Evolutionary conservation across 768 basidiomycete genomes (phyloP), one percentile per base, ranked within the genome.

Genomic region (Calocybe indica): DNA sequence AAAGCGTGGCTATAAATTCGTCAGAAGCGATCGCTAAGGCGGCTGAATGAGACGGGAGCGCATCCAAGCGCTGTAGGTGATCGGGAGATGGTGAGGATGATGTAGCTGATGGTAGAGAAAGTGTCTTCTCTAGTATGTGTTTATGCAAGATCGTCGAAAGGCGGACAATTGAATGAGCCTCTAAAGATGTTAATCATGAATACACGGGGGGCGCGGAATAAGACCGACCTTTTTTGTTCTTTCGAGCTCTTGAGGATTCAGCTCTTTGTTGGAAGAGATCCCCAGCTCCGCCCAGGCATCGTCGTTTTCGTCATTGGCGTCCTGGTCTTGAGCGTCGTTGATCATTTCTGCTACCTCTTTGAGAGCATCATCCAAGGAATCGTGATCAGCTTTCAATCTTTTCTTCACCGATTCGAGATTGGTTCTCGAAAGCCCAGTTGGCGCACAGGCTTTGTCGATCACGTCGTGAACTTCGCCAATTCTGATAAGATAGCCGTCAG

Each of bases 251-350:
- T 59, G 60, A 1, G 59, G 52, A 33, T 70, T 66, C 62, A 86
- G 64, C 37, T 64, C 71, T 48, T 68, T 62, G n/a, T 58, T 65
- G 5, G 75, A 62, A n/a, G 63, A 70, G 10, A 83, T 55, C 0
- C 75, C 81, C 8, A 88, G 65, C 54, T 86, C 85, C 47, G 77
- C 77, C 83, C 82, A 85, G 4, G 82, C 84, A 57, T 80, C 57
- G 40, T 52, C 78, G 47, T 62, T 56, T n/a, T 54, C 59, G 2
- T 69, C 66, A 38, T 64, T 61, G 10, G 67, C 68, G 5, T 66
- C 62, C 9, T 63, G 61, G 9, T 55, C 58, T 32, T 62, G 59
- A 8, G 58, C 66, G 28, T 73, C 62, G 29, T 73, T 65, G 46
- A 80, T 64, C 68, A 88, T 76, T 45, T 73, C 74, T 29, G 66